These are phyloP conservation scores for Fagopyrum esculentum DNA, from an alignment of 148 eudicot genomes.

Conservation along the genomic window DNA sequence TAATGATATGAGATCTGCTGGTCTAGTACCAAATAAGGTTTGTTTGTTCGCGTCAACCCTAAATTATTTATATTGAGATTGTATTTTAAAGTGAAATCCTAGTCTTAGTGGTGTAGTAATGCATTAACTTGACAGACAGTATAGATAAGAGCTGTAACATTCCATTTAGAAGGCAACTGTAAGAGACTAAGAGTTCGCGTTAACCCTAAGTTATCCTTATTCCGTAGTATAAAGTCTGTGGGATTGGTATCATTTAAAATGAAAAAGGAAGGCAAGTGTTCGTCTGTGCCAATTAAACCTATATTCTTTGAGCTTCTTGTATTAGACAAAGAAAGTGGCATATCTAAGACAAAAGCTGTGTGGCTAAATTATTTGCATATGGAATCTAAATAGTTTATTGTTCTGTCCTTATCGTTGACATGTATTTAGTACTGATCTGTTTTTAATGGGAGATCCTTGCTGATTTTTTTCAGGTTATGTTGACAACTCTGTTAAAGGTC, in stretches of 20 bases:
- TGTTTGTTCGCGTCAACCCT: slow-evolving; percentile 17
- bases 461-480: slow-evolving; percentile 54
- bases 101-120: background rate
- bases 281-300: background rate
- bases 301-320: background rate
- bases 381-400: background rate
- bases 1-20: slow-evolving; percentile 64
- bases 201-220: background rate
- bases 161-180: background rate
- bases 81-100: background rate
- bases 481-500: slow-evolving; percentile 79
- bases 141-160: background rate
- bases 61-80: background rate
- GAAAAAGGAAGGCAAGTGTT: background rate
- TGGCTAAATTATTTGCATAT: background rate
- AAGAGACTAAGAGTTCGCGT: too few species aligned
- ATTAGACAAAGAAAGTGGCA: background rate
- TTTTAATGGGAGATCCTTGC: background rate
- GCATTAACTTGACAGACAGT: background rate
- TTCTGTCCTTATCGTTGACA: background rate
- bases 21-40: slow-evolving; percentile 77
- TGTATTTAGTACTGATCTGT: background rate
- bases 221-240: background rate
- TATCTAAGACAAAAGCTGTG: background rate
- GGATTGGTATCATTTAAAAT: background rate